These are phyloP conservation scores for Colletotrichum costaricense DNA, from an alignment of 2,329 filamentous ascomycete species.

Conservation along the genomic window DNA sequence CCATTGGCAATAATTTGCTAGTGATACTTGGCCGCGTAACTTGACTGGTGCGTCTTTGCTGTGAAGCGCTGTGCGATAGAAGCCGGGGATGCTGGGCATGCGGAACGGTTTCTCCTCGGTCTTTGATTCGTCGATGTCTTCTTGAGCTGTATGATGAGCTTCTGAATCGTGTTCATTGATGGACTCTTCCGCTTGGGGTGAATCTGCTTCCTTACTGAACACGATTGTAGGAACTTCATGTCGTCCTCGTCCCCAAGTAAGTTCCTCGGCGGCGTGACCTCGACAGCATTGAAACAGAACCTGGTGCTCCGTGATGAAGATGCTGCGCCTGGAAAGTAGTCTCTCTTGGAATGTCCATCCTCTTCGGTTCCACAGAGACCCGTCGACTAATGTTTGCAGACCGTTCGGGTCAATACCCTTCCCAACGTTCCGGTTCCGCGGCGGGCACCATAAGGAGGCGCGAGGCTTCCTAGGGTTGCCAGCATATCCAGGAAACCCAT, in stretches of 20 bases:
- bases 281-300: constrained; percentile 33
- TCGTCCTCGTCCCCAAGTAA: not conserved
- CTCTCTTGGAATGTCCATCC: constrained; percentile 37
- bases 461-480: not conserved
- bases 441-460: constrained; percentile 15
- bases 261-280: constrained; percentile 19
- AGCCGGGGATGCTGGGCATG: not conserved
- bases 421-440: constrained; percentile 7
- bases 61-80: constrained; percentile 11
- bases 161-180: not conserved
- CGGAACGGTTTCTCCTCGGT: not conserved
- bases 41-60: not conserved
- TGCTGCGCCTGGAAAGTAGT: constrained; percentile 22
- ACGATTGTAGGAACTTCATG: not conserved
- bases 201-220: not conserved
- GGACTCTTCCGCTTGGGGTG: not conserved
- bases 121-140: not conserved
- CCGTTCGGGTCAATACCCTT: constrained; percentile 15
- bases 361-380: constrained; percentile 22
- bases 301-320: constrained; percentile 33
- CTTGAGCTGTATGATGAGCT: not conserved
- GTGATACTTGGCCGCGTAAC: constrained; percentile 11
- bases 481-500: constrained; percentile 8
- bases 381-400: not conserved
- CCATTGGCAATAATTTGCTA: constrained; percentile 53